Base-by-base conservation (phyloP, 2,329 filamentous ascomycete genomes). In the Aspergillus jensenii region DNA sequence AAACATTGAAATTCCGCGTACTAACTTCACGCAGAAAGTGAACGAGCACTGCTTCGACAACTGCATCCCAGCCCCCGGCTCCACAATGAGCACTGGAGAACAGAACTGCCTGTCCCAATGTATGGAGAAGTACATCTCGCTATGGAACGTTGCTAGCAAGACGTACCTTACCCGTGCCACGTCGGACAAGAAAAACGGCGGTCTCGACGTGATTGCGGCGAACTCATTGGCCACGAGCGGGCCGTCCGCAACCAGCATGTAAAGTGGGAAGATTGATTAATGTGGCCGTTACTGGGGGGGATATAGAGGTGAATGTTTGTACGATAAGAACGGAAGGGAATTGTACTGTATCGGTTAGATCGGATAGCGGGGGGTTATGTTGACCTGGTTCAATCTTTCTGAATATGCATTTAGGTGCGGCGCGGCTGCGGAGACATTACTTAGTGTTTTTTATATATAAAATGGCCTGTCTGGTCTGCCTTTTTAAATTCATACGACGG, bases 111-210 rank as follows among this genome's bases (percentile, higher is more conserved):
- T 90, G 70, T 90, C 84, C 19, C 81, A 83, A 60, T 93, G 90
- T 80, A 90, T 92, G 85, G 89, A 93, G 68, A 93, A 93, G 76
- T 93, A 93, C 81, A 90, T 93, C 81, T 78, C 82, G 33, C 84
- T 89, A 11, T 93, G 90, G 90, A 92, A 92, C 77, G 79, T 83
- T 62, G 87, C 90, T 69, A 89, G 87, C 78, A 75, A 81, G 48
- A 81, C 87, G 41, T 91, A 91, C 73, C 84, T 91, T 68, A 75
- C 76, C 62, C 82, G 75, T 15, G 62, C 77, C 41, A 61, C 84
- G 65, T 75, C 86, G 75, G 85, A 88, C 74, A 81, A 82, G 64
- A 87, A 88, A 78, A 78, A 62, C 58, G 68, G 67, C n/a, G 65
- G 65, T 6, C 63, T 66, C 46, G 69, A 72, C 56, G 60, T 62